Base-by-base conservation (phyloP, 75 land plant genomes). In the Larix kaempferi region DNA sequence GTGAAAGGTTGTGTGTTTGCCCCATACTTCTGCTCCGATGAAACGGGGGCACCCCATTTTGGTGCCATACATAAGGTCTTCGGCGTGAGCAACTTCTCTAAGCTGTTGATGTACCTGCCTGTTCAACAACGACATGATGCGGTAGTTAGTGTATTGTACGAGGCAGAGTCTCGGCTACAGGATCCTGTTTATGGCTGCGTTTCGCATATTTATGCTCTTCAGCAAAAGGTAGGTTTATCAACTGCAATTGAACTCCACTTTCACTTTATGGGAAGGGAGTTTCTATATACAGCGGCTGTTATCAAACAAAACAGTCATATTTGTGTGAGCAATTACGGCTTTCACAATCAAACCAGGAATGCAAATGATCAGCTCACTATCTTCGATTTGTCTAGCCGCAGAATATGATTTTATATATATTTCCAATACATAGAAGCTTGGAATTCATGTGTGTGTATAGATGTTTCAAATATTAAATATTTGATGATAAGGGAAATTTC, bases 161-260 rank as follows among this genome's bases (percentile, higher is more conserved):
- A 95, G 77, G 98, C 98, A 29, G 96, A 95, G 77, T 95, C 98
- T 0, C 80, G 98, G 67, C 80, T 95, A 27, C 69, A 86, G 7
- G 92, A 95, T 64, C 98, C 98, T 16, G 96, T 95, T 79, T 93
- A 95, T 74, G 98, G 98, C 57, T 95, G 98, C 59, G 96, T 95
- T 27, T 84, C 96, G 33, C 87, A 90, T 64, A 89, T 95, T 80
- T 86, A 90, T 44, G 94, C 91, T 62, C 80, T 95, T 27, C 96
- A 95, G 72, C 93, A 95, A 60, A 95, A 95, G 98, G 98, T 95
- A 33, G 12, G 8, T 7, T 2, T 29, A 27, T 63, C 35, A 27
- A 26, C 3, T 25, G 25, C 13, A 6, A 22, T 5, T 2, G 25
- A 22, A 23, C 25, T 63, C 14, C 12, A 12, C 21, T 1, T 37